phyloP scores from a whole-genome alignment of 345 rosid species.

The Salix arbutifolia region DNA sequence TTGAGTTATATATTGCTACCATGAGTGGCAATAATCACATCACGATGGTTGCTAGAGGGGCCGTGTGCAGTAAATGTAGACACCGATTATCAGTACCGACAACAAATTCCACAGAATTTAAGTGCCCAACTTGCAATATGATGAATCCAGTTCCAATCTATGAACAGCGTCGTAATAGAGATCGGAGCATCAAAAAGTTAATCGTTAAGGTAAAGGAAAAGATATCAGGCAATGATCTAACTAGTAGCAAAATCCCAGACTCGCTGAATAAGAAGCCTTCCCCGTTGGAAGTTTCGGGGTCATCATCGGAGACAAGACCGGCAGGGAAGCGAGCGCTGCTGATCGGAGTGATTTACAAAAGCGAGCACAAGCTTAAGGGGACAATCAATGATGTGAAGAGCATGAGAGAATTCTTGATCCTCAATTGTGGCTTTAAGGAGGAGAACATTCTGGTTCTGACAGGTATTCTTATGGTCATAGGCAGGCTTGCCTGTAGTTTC shows the following conservation, averaged over 20 bases:
- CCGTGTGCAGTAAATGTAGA: constrained; percentile 5
- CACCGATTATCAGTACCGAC: neutral
- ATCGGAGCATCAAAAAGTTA: neutral
- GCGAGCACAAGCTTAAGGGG: constrained; percentile 47
- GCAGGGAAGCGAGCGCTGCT: constrained; percentile 45
- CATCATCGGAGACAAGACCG: neutral
- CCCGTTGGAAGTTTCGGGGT: neutral
- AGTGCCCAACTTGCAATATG: constrained; percentile 7
- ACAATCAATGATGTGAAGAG: constrained; percentile 44
- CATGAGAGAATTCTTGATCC: constrained; percentile 41
- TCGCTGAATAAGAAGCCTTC: constrained; percentile 12
- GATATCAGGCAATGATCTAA: neutral
- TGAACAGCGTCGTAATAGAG: neutral
- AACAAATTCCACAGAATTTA: neutral
- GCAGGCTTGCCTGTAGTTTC: too few relatives aligned
- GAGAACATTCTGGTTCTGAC: constrained; percentile 45
- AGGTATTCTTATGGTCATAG: too few relatives aligned
- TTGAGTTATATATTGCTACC: neutral
- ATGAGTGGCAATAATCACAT: neutral
- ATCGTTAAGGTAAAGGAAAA: neutral
- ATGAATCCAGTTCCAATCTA: neutral
- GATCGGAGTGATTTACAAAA: constrained; percentile 42
- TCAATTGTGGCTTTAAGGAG: constrained; percentile 15
- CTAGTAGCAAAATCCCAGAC: neutral
- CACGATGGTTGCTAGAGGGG: neutral